A percentile compares a stretch with the other conserved stretches of the same genome.
phyloP scores from a whole-genome alignment of 257 asterid species.

The Capsicum baccatum region DNA sequence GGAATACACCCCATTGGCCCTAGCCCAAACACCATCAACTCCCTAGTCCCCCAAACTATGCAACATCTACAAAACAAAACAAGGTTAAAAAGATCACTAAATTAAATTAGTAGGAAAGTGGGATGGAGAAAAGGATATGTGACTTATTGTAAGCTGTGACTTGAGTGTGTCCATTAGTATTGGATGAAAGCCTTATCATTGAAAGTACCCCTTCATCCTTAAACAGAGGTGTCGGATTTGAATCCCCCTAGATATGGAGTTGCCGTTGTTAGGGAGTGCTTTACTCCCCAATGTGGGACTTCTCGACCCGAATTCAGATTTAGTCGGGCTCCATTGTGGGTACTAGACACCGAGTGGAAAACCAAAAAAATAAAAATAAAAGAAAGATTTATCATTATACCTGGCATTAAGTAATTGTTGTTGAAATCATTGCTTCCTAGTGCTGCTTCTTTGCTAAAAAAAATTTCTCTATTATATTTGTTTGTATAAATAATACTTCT shows the following conservation, averaged over 20 bases:
- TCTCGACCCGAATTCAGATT: too few species aligned
- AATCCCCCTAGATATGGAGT: too few species aligned
- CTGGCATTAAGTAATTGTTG: slow-evolving; percentile 92
- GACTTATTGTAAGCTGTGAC: slow-evolving; percentile 63
- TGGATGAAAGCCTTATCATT: slow-evolving; percentile 42
- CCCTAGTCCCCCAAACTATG: slow-evolving; percentile 72
- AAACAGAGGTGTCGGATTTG: too few species aligned
- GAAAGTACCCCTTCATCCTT: too few species aligned
- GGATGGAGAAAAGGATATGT: neutral
- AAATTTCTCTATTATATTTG: slow-evolving; percentile 57
- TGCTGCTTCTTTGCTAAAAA: slow-evolving; percentile 68
- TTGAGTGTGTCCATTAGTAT: slow-evolving; percentile 58
- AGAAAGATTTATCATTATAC: slow-evolving; percentile 51
- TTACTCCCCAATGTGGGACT: too few species aligned
- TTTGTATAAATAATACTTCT: slow-evolving; percentile 64
- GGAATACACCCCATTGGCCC: slow-evolving; percentile 99
- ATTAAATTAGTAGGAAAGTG: neutral
- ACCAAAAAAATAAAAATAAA: too few species aligned
- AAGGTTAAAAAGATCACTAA: neutral
- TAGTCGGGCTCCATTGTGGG: too few species aligned
- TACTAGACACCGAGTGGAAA: too few species aligned
- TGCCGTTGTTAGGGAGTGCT: too few species aligned
- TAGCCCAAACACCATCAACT: slow-evolving; percentile 79
- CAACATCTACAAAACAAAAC: slow-evolving; percentile 45
- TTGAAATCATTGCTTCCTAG: slow-evolving; percentile 91